Conservation (phyloP, 75 land plant genomes). For the Adiantum capillusveneris region DNA sequence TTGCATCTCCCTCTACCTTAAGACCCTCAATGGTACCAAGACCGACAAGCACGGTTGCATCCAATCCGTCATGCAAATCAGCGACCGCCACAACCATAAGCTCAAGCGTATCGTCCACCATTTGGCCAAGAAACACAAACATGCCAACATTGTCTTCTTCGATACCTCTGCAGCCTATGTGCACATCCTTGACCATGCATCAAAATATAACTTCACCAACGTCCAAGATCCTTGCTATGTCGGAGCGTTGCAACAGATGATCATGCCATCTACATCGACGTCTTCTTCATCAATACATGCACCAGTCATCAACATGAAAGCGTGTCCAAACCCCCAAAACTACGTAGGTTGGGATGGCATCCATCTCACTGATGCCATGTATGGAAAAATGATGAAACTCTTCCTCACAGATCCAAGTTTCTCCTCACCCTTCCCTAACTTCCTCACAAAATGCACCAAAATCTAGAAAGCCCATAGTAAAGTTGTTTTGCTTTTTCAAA, state of each 20-base stretch:
- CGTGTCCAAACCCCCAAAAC: neutral
- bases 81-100: neutral
- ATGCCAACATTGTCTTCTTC: neutral
- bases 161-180: neutral
- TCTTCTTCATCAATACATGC: neutral
- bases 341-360: neutral
- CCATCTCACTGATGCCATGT: neutral
- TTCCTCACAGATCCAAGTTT: neutral
- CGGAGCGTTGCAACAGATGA: neutral
- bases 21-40: neutral
- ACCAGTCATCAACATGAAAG: too few species aligned
- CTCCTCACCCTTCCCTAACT: neutral
- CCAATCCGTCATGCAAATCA: neutral
- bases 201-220: neutral
- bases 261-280: neutral
- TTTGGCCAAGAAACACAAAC: neutral
- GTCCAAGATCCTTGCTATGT: neutral
- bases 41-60: neutral
- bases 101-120: neutral
- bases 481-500: too few species aligned
- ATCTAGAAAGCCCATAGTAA: too few species aligned
- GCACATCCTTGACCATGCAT: neutral
- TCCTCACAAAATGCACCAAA: neutral
- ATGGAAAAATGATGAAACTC: neutral
- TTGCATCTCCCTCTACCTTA: neutral